Percentiles rank a stretch among this genome's conserved stretches.
phyloP scores from a whole-genome alignment of 2,329 filamentous ascomycete genomes.

The Rugonectria rugulosa region DNA sequence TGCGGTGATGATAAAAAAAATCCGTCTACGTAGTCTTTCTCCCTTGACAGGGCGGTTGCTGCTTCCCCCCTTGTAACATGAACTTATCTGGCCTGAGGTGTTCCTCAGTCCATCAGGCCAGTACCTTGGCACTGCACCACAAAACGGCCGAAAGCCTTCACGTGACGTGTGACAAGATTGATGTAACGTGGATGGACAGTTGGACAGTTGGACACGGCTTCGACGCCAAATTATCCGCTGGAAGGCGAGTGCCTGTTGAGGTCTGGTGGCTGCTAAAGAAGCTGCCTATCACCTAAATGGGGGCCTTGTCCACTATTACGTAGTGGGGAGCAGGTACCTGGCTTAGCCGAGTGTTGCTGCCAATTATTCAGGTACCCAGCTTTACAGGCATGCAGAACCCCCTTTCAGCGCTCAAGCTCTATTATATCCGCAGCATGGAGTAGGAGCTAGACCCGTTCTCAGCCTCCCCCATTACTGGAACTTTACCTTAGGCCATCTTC shows the following conservation, averaged over 20 bases:
- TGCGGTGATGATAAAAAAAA: background rate
- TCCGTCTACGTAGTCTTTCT: background rate
- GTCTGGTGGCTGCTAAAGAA: background rate
- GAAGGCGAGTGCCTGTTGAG: no score
- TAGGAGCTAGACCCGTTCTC: conserved; percentile 36
- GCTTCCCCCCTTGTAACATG: background rate
- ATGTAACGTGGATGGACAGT: background rate
- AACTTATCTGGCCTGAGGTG: conserved; percentile 1
- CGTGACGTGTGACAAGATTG: conserved; percentile 23
- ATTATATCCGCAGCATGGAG: conserved; percentile 31
- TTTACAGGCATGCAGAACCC: background rate
- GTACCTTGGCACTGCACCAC: no score
- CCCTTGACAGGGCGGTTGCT: background rate
- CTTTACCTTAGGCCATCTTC: conserved; percentile 38
- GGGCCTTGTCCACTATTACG: background rate
- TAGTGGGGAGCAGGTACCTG: conserved; percentile 24
- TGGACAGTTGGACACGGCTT: no score
- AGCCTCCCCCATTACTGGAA: conserved; percentile 39
- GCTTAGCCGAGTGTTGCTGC: conserved; percentile 20
- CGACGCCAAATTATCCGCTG: background rate
- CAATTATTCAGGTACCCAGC: background rate
- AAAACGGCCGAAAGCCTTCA: conserved; percentile 18
- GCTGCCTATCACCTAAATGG: conserved; percentile 9
- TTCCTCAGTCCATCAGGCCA: conserved; percentile 1
- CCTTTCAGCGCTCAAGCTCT: conserved; percentile 10